Percentiles rank a stretch among this genome's conserved stretches.
These are phyloP conservation scores for Coelastrella sp. DNA, from an alignment of 139 green algal genomes.

Conservation along the genomic window DNA sequence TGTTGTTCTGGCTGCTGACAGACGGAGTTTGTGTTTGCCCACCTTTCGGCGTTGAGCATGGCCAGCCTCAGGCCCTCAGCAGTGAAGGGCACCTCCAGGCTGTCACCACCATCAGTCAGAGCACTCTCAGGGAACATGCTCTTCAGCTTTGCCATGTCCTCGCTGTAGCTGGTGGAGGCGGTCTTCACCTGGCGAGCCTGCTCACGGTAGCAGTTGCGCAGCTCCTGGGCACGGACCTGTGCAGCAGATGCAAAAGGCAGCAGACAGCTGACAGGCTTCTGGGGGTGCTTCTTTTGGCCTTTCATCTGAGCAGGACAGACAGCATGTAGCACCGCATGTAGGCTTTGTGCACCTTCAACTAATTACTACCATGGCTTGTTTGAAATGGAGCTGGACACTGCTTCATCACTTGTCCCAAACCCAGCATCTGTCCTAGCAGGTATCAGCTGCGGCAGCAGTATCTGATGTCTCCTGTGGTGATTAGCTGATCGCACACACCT, in stretches of 20 bases:
- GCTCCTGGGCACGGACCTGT: conserved; percentile 30
- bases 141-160: conserved; percentile 31
- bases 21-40: background rate
- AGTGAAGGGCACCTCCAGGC: conserved; percentile 65
- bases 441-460: background rate
- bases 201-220: conserved; percentile 35
- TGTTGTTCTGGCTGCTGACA: background rate
- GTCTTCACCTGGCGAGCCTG: background rate
- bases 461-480: background rate
- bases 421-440: conserved; percentile 17
- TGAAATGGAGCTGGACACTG: no score
- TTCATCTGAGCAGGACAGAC: no score
- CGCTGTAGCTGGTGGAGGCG: background rate
- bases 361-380: no score
- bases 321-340: no score
- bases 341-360: no score
- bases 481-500: conserved; percentile 17
- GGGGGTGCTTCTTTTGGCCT: no score
- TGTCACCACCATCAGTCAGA: conserved; percentile 18
- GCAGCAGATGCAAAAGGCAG: background rate
- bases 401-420: background rate
- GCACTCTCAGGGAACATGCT: conserved; percentile 22
- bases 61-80: conserved; percentile 58
- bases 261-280: background rate
- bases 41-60: conserved; percentile 67